Base-by-base conservation (phyloP, 768 basidiomycete species). In the Suillus brevipes region DNA sequence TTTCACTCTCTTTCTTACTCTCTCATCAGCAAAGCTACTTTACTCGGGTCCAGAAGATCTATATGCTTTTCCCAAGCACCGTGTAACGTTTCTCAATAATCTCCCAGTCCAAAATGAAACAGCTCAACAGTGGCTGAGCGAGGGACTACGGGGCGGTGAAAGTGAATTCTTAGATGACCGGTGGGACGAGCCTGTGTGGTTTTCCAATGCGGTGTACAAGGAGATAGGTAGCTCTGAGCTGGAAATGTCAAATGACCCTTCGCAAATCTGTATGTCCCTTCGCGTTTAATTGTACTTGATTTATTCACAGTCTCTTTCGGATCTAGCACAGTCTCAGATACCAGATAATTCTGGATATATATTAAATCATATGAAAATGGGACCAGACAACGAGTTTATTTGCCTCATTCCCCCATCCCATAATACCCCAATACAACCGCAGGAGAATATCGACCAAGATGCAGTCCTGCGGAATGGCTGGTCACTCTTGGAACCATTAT, bases 1-100 rank as follows among this genome's bases (percentile, higher is more conserved):
- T 52, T 65, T 77, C 60, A 65, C 63, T 8, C 16, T 77, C 40
- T 71, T 73, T 61, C 67, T 61, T 68, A 65, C 61, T 13, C 55
- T 50, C 28, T 63, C 31, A 2, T 56, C 70, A 6, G 80, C 78
- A 0, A 75, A 72, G 0, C 68, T 87, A n/a, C 74, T 88, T 36
- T 88, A 92, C 72, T 86, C 89, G 10, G 82, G 92, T 55, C 92
- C 93, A 36, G 90, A 94, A 70, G 93, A 95, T 70, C 81, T 87
- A 18, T 85, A 87, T 75, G 89, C 93, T 0, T 93, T 89, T 73
- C 94, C 93, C 68, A 95, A 95, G 74, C 90, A 86, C 73, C 84
- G 86, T 49, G 88, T 95, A 66, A 79, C 87, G 47, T 95, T 92
- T 76, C 85, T 95, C 72, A 91, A 92, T 73, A 84, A 84, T 64